These are phyloP conservation scores for Amaranthus cruentus DNA, from an alignment of 148 eudicot genomes.

Conservation along the genomic window DNA sequence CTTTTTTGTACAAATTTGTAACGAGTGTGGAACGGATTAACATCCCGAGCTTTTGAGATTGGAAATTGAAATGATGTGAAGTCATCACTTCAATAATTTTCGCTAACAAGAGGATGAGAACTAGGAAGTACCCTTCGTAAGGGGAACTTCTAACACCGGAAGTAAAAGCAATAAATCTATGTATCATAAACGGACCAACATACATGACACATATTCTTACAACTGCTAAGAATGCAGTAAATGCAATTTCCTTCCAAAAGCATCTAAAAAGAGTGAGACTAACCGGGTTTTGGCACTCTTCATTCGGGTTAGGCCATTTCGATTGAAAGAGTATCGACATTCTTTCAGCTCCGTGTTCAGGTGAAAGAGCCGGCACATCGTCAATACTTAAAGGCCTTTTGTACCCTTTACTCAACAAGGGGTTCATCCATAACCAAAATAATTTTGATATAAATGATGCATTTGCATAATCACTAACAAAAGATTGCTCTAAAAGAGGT, in stretches of 20 bases:
- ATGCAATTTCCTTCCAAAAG: slow-evolving; percentile 67
- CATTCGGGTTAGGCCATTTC: slow-evolving; percentile 72
- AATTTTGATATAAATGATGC: slow-evolving; percentile 63
- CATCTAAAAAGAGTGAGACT: slow-evolving; percentile 59
- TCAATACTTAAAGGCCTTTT: slow-evolving; percentile 48
- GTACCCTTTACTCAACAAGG: slow-evolving; percentile 63
- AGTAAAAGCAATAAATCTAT: slow-evolving; percentile 64
- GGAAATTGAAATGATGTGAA: slow-evolving; percentile 82
- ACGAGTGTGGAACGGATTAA: slow-evolving; percentile 66
- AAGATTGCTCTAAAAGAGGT: slow-evolving; percentile 45
- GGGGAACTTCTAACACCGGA: slow-evolving; percentile 58
- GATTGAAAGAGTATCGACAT: slow-evolving; percentile 64
- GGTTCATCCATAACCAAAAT: slow-evolving; percentile 86
- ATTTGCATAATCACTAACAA: slow-evolving; percentile 50
- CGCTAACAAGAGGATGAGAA: slow-evolving; percentile 51
- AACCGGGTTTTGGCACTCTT: slow-evolving; percentile 71
- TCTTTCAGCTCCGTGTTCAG: slow-evolving; percentile 57
- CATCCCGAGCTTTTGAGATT: slow-evolving; percentile 80
- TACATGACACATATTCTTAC: slow-evolving; percentile 70
- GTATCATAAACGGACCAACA: slow-evolving; percentile 75
- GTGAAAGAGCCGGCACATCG: slow-evolving; percentile 75
- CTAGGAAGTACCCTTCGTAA: slow-evolving; percentile 77
- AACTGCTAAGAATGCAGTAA: slow-evolving; percentile 69
- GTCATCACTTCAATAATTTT: slow-evolving; percentile 68
- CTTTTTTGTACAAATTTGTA: slow-evolving; percentile 83